Evolutionary conservation across 1,139 yeast species (phyloP).

Genomic region (Nakaseomyces uthaithaninus): DNA sequence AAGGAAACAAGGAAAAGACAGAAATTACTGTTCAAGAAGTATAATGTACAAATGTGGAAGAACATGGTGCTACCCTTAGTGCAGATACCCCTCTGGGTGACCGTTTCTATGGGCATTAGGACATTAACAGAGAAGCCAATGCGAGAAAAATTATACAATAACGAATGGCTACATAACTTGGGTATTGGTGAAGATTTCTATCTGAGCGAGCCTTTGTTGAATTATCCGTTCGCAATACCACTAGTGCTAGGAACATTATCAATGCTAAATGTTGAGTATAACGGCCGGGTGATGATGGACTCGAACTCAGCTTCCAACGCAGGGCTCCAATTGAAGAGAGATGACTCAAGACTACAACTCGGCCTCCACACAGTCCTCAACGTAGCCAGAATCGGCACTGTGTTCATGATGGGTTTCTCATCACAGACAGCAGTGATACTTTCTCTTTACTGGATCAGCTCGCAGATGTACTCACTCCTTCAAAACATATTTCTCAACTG

Average conservation of each 20-base stretch:
- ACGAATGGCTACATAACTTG: slow-evolving; percentile 4
- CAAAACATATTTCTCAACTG: slow-evolving; percentile 72
- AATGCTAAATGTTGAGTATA: slow-evolving; percentile 75
- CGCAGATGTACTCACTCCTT: slow-evolving; percentile 63
- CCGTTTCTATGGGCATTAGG: slow-evolving; percentile 68
- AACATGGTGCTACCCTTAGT: slow-evolving; percentile 63
- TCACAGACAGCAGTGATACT: slow-evolving; percentile 81
- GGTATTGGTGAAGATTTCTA: slow-evolving; percentile 30
- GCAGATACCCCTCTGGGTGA: slow-evolving; percentile 85
- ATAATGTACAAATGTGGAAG: slow-evolving; percentile 74
- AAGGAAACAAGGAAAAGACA: slow-evolving; percentile 76
- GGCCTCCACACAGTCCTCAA: slow-evolving; percentile 42
- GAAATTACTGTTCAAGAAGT: slow-evolving; percentile 52
- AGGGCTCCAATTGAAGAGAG: slow-evolving; percentile 25
- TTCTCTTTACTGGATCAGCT: slow-evolving; percentile 77
- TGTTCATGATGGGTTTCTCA: slow-evolving; percentile 74
- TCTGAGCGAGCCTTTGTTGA: slow-evolving; percentile 25
- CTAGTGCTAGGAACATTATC: slow-evolving; percentile 61
- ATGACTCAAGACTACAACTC: slow-evolving; percentile 26
- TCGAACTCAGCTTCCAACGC: slow-evolving; percentile 26
- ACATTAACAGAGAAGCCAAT: slow-evolving; percentile 45
- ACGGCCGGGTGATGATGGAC: slow-evolving; percentile 44
- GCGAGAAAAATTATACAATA: slow-evolving; percentile 14
- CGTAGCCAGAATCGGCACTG: slow-evolving; percentile 63
- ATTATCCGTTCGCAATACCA: slow-evolving; percentile 45